Base-by-base conservation (phyloP, 2,329 filamentous ascomycete species). In the Fusarium fracticaudum region DNA sequence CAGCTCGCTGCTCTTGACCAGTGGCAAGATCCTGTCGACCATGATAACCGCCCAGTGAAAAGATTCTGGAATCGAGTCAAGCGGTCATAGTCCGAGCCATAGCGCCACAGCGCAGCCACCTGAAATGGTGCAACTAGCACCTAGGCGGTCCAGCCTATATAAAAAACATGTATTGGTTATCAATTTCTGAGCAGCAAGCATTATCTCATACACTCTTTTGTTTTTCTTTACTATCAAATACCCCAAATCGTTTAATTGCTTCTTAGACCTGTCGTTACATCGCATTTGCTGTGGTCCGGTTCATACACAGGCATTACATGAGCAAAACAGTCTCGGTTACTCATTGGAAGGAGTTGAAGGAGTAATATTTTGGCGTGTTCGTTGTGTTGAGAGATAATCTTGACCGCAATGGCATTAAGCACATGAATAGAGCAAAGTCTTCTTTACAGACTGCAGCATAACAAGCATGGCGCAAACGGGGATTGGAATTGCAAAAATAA, bases 11-110 rank as follows among this genome's bases (percentile, higher is more conserved):
- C 87, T 26, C 84, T 90, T 44, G 89, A 91, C 69, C 85, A 87
- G 65, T 82, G 86, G 64, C 82, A 85, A 29, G 55, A 81, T 47
- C 63, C 76, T 12, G 65, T 65, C 17, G 61, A 72, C 31, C 66
- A 76, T 8, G 89, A 91, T 64, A 85, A 84, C 57, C 86, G 87
- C 9, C 85, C 90, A 6, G 87, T 92, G 78, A 91, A 89, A 83
- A 87, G 90, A 60, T 85, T 92, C 64, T 92, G 91, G 90, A 90
- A 92, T 71, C 87, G 86, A 67, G 88, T 92, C 44, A 85, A 87
- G 62, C 85, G 88, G 65, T 79, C 82, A 44, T 84, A 59, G 51
- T 54, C 33, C 31, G n/a, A 44, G 31, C 35, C 33, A 47, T 20
- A 24, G n/a, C 37, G 35, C 26, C 33, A 60, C 31, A 58, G 38